Percentiles rank a stretch among this genome's conserved stretches.
phyloP scores from a whole-genome alignment of 1,284 basidiomycete genomes.

The Trichosporon asahii region DNA sequence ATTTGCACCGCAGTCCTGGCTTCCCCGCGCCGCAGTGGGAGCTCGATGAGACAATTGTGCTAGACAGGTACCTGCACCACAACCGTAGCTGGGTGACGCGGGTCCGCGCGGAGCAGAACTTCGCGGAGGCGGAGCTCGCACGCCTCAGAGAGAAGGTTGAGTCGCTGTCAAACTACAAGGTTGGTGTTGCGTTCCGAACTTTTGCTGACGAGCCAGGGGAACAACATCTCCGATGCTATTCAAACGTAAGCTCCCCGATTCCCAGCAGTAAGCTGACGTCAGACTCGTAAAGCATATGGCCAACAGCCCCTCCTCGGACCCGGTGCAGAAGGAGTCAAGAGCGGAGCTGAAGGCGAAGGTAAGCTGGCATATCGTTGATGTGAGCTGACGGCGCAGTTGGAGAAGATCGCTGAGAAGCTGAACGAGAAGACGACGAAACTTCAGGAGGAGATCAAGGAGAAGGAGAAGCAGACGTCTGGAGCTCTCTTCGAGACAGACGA shows the following conservation, averaged over 20 bases:
- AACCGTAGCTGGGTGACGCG: constrained; percentile 36
- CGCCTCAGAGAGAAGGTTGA: constrained; percentile 38
- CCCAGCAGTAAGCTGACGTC: background rate
- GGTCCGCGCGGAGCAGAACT: constrained; percentile 36
- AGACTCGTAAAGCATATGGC: constrained; percentile 34
- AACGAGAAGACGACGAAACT: constrained; percentile 27
- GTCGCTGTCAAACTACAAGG: constrained; percentile 32
- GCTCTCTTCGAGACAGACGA: constrained; percentile 39
- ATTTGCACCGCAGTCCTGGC: constrained; percentile 26
- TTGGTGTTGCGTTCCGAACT: constrained; percentile 12
- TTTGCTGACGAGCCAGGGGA: constrained; percentile 12
- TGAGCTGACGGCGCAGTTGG: constrained; percentile 14
- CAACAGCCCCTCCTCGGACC: constrained; percentile 13
- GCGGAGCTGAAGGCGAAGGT: constrained; percentile 39
- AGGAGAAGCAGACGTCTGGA: constrained; percentile 23
- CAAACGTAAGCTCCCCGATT: background rate
- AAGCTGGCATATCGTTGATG: background rate
- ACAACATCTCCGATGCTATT: constrained; percentile 18
- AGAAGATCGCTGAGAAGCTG: constrained; percentile 18
- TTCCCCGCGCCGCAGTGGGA: constrained; percentile 34
- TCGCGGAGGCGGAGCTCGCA: constrained; percentile 32
- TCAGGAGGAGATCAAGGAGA: constrained; percentile 28
- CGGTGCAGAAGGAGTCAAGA: constrained; percentile 25
- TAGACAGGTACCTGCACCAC: constrained; percentile 41
- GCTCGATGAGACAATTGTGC: constrained; percentile 36